phyloP scores from a whole-genome alignment of 1,284 basidiomycete genomes.

The Apiotrichum porosum region DNA sequence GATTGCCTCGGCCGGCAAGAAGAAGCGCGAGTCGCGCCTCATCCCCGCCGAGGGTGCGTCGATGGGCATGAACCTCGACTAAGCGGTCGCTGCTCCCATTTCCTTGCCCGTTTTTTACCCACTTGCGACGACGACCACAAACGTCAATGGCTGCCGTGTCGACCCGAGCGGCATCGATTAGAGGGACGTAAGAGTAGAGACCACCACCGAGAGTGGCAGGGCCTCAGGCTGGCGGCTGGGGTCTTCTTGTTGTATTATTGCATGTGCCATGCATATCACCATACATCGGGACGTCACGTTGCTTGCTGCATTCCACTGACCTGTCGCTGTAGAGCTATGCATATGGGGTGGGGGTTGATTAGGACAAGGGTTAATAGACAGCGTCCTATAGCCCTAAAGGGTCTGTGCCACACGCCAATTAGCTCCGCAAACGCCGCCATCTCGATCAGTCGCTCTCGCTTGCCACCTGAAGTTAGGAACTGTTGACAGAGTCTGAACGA shows the following conservation, averaged over 20 bases:
- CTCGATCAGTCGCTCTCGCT: not conserved
- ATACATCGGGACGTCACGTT: no score
- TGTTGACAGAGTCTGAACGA: no score
- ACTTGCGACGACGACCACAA: no score
- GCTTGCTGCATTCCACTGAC: no score
- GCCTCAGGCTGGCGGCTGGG: not conserved
- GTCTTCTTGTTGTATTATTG: not conserved
- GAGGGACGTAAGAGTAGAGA: no score
- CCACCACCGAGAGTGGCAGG: not conserved
- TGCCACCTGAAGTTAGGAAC: constrained; percentile 3
- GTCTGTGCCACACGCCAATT: no score
- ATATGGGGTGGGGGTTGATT: no score
- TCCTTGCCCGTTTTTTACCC: not conserved
- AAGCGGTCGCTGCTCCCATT: not conserved
- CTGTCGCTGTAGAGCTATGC: no score
- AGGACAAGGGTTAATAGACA: no score
- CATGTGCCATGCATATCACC: not conserved
- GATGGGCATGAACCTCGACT: constrained; percentile 46
- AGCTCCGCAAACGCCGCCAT: constrained; percentile 1
- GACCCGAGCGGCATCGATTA: not conserved
- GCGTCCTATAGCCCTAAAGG: no score
- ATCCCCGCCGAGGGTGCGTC: constrained; percentile 52
- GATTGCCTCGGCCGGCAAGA: constrained; percentile 53
- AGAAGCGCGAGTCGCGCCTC: constrained; percentile 59
- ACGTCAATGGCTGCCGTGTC: no score